These are phyloP conservation scores for Candida cerambycidarum DNA, from an alignment of 805 yeast species.

Conservation along the genomic window DNA sequence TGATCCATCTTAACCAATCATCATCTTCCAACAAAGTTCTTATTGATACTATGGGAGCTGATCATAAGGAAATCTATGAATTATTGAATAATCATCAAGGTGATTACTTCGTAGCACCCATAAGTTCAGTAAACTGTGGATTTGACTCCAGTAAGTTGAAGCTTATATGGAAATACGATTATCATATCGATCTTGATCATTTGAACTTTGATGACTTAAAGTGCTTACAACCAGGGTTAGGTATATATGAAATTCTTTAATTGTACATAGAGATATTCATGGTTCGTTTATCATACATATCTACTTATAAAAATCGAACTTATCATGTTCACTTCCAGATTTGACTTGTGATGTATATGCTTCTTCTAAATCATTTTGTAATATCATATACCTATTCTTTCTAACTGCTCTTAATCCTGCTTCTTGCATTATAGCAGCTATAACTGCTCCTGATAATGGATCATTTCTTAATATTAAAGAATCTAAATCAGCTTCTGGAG, in stretches of 20 bases:
- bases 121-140: conserved; percentile 29
- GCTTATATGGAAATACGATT: conserved; percentile 30
- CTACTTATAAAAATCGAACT: conserved; percentile 93
- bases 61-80: conserved; percentile 13
- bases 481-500: conserved; percentile 97
- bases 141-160: conserved; percentile 18
- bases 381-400: conserved; percentile 93
- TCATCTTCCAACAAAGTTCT: conserved; percentile 19
- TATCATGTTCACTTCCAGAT: conserved; percentile 92
- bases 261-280: not conserved
- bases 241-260: conserved; percentile 45
- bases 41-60: conserved; percentile 53
- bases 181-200: conserved; percentile 75
- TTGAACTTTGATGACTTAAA: conserved; percentile 46
- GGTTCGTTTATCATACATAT: not conserved
- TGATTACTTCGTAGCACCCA: conserved; percentile 39
- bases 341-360: conserved; percentile 97
- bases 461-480: conserved; percentile 93
- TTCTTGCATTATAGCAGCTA: conserved; percentile 99
- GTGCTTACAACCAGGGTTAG: conserved; percentile 63
- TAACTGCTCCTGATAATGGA: conserved; percentile 94
- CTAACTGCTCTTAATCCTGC: conserved; percentile 99
- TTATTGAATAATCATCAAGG: conserved; percentile 5
- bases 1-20: conserved; percentile 11
- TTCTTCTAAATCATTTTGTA: conserved; percentile 95